phyloP scores from a whole-genome alignment of 768 basidiomycete genomes.

The Sarcodon aspratus region DNA sequence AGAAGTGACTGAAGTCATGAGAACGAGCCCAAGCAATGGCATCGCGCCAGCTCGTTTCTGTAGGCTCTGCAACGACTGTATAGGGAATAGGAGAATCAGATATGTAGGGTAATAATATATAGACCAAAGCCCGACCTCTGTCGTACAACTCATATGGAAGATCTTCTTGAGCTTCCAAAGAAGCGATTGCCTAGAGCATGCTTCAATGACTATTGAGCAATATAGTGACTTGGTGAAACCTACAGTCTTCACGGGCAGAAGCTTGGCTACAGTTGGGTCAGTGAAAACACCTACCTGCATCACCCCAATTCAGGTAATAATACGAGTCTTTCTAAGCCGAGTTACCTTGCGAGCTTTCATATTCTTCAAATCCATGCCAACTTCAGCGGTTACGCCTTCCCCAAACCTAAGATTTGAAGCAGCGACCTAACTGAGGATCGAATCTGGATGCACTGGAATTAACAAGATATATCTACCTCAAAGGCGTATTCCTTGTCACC shows the following conservation, averaged over 20 bases:
- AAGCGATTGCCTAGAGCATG: slow-evolving; percentile 50
- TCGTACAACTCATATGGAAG: slow-evolving; percentile 78
- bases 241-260: slow-evolving; percentile 76
- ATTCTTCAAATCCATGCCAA: slow-evolving; percentile 91
- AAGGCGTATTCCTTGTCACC: slow-evolving; percentile 87
- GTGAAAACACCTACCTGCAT: slow-evolving; percentile 89
- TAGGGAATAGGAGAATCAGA: neutral
- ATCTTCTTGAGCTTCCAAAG: slow-evolving; percentile 67
- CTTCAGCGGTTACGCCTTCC: slow-evolving; percentile 80
- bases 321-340: neutral
- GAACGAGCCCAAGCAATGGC: slow-evolving; percentile 83
- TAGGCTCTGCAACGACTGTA: slow-evolving; percentile 75
- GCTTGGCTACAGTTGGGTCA: slow-evolving; percentile 72
- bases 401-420: slow-evolving; percentile 86
- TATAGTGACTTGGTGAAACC: slow-evolving; percentile 12
- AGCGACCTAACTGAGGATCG: slow-evolving; percentile 41
- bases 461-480: slow-evolving; percentile 37
- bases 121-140: slow-evolving; percentile 13
- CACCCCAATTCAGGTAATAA: slow-evolving; percentile 2
- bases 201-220: neutral
- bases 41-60: slow-evolving; percentile 78
- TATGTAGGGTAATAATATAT: neutral
- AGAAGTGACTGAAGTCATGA: slow-evolving; percentile 87
- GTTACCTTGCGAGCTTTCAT: slow-evolving; percentile 81
- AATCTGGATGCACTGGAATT: neutral